phyloP scores from a whole-genome alignment of 2,329 filamentous ascomycete genomes.

The Fusarium clavum region DNA sequence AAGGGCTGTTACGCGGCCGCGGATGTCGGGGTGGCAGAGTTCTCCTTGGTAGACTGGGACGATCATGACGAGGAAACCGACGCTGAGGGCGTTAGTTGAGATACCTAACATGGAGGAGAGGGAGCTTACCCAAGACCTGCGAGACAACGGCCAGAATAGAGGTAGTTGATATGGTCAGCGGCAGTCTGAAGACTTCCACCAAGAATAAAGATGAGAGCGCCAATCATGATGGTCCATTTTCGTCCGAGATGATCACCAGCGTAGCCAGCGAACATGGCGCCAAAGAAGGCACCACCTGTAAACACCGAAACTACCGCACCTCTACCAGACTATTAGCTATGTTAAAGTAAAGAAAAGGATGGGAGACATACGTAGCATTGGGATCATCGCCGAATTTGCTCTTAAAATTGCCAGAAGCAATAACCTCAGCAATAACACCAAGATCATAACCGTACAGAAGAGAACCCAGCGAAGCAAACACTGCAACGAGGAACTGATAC shows the following conservation, averaged over 20 bases:
- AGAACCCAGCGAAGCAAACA: conserved; percentile 29
- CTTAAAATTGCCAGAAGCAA: conserved; percentile 23
- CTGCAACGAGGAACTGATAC: conserved; percentile 61
- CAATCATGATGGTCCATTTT: conserved; percentile 77
- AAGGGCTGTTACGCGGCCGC: conserved; percentile 78
- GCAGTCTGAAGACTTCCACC: conserved; percentile 81
- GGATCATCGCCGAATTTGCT: conserved; percentile 19
- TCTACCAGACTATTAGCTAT: conserved; percentile 6
- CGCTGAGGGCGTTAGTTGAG: conserved; percentile 50
- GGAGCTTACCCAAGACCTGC: conserved; percentile 60
- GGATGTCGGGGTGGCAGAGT: conserved; percentile 80
- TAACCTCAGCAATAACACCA: conserved; percentile 31
- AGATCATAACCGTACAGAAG: conserved; percentile 30
- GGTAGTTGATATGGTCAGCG: conserved; percentile 66
- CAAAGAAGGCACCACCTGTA: conserved; percentile 80
- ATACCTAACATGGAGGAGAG: background rate
- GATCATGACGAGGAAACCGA: conserved; percentile 56
- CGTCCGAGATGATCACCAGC: conserved; percentile 72
- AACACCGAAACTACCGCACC: conserved; percentile 73
- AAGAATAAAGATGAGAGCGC: conserved; percentile 76
- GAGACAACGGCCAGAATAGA: conserved; percentile 77
- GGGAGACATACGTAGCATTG: conserved; percentile 10
- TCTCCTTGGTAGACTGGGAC: conserved; percentile 80
- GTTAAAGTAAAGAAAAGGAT: fast-evolving
- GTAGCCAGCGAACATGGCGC: conserved; percentile 72